Conservation (phyloP, 2,329 filamentous ascomycete genomes). For the Clarireedia monteithiana region DNA sequence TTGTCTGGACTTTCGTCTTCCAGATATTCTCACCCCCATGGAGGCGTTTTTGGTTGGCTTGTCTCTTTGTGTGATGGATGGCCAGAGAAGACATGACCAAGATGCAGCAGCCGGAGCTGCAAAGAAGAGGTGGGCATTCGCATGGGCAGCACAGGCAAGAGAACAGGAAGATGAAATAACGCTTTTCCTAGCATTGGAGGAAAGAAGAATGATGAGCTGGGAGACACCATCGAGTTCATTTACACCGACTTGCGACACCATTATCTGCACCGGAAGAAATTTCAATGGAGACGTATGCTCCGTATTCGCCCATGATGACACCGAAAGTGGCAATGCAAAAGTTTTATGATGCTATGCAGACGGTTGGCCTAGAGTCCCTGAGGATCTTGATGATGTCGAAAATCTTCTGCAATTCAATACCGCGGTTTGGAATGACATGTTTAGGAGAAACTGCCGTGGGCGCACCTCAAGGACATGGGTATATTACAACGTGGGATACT, state of each 20-base stretch:
- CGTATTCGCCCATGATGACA: not conserved
- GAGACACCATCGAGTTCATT: not conserved
- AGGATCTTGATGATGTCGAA: constrained; percentile 1
- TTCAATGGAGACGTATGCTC: not conserved
- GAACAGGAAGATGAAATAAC: not conserved
- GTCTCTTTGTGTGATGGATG: not conserved
- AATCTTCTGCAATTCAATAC: not conserved
- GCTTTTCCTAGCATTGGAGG: not conserved
- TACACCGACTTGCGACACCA: not conserved
- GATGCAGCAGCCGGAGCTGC: not conserved
- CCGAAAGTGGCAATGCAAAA: not conserved
- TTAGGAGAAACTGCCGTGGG: not conserved
- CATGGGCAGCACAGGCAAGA: not conserved
- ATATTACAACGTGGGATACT: not conserved
- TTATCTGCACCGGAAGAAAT: not conserved
- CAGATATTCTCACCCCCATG: not conserved
- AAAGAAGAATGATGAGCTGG: not conserved
- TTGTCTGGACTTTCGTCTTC: not conserved
- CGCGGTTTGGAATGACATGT: not conserved
- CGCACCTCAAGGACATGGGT: not conserved
- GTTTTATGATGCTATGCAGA: not conserved
- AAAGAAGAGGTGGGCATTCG: not conserved
- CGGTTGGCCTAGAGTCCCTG: not conserved
- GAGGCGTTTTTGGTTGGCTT: too few species aligned
- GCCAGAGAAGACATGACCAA: constrained; percentile 2